Conservation (phyloP, 257 asterid species). For the Solanum lycopersicoides region DNA sequence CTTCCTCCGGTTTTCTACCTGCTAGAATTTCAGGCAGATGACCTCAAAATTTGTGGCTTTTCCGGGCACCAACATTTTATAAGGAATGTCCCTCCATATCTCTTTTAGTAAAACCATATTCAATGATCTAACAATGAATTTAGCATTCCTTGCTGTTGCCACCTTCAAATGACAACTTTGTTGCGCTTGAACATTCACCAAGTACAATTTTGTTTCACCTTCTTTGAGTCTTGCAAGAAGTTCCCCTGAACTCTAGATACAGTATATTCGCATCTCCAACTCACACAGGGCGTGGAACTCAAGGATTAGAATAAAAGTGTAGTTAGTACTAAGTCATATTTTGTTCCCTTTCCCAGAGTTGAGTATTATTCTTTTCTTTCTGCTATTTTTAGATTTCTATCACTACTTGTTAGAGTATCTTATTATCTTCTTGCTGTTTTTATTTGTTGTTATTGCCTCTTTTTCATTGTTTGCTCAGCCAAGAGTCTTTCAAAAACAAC, state of each 20-base stretch:
- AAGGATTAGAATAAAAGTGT: background rate
- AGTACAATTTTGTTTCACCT: background rate
- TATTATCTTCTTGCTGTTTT: background rate
- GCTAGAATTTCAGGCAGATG: too few species aligned
- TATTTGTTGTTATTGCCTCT: background rate
- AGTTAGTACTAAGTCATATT: background rate
- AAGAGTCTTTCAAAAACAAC: background rate
- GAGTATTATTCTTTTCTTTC: background rate
- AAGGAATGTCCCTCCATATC: background rate
- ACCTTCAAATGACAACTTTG: background rate
- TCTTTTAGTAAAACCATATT: background rate
- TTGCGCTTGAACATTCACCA: background rate
- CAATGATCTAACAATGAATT: background rate
- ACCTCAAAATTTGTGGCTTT: too few species aligned
- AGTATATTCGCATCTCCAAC: background rate
- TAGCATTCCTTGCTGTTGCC: background rate
- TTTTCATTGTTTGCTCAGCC: background rate
- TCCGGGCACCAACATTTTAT: too few species aligned
- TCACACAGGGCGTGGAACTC: background rate
- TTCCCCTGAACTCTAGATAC: background rate
- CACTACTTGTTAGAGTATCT: background rate
- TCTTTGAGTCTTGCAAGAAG: background rate
- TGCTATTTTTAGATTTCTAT: background rate
- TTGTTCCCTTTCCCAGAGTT: background rate
- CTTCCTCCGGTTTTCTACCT: too few species aligned